These are phyloP conservation scores for Podochytrium sp. DNA, from an alignment of 192 early-diverging fungal genomes.

Conservation along the genomic window DNA sequence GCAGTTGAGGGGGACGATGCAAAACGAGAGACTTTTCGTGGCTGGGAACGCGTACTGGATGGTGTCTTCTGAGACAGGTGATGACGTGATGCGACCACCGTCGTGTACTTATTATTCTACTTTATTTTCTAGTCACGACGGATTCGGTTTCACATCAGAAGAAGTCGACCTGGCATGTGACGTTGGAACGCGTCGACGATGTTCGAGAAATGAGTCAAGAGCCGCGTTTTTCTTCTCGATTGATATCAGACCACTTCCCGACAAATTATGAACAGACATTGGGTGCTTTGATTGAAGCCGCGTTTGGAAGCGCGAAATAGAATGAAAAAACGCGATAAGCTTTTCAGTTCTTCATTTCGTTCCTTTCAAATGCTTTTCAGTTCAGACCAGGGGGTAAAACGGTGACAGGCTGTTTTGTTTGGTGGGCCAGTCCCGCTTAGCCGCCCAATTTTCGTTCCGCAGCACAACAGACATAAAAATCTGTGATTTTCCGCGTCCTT, in stretches of 20 bases:
- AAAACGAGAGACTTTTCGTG: constrained; percentile 80
- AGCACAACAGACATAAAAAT: too few relatives aligned
- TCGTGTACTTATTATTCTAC: too few relatives aligned
- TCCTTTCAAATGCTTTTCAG: not conserved
- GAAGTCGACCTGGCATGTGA: constrained; percentile 26
- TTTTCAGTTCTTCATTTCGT: not conserved
- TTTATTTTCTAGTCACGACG: not conserved
- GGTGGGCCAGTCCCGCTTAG: too few relatives aligned
- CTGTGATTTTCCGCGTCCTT: too few relatives aligned
- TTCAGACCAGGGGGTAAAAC: too few relatives aligned
- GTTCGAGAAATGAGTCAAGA: constrained; percentile 79
- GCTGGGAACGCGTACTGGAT: constrained; percentile 72
- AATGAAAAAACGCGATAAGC: not conserved
- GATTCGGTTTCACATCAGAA: not conserved
- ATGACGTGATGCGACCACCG: too few relatives aligned
- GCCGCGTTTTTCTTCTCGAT: constrained; percentile 75
- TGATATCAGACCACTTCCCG: constrained; percentile 81
- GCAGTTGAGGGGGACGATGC: constrained; percentile 79
- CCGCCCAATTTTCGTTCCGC: too few relatives aligned
- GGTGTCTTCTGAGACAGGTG: constrained; percentile 43
- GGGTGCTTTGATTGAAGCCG: constrained; percentile 37
- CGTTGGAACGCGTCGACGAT: constrained; percentile 70
- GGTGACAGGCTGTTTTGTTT: too few relatives aligned
- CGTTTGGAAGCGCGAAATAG: constrained; percentile 14
- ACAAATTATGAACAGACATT: constrained; percentile 68